A percentile compares a stretch with the other conserved stretches of the same genome.
Evolutionary conservation across 257 asterid species (phyloP).

Genomic region (Lithospermum erythrorhizon): DNA sequence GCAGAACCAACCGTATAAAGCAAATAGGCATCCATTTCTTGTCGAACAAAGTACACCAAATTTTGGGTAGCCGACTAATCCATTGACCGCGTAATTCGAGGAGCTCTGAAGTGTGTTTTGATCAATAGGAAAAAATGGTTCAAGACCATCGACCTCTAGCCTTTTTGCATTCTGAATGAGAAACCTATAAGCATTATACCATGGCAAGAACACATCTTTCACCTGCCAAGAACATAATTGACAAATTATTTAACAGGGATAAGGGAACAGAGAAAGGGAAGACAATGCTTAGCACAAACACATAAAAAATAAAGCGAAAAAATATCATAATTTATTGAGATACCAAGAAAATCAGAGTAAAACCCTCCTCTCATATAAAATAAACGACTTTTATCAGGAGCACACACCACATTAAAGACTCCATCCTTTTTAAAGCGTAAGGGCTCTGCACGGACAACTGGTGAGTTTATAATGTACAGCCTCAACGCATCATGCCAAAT

Average conservation of each 20-base stretch:
- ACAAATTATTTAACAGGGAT: not conserved
- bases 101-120: slow-evolving; percentile 56
- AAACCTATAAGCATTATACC: slow-evolving; percentile 99
- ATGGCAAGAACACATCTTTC: slow-evolving; percentile 88
- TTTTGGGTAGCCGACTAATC: slow-evolving; percentile 95
- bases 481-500: slow-evolving; percentile 63
- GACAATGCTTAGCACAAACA: not conserved
- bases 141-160: slow-evolving; percentile 78
- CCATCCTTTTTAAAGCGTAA: slow-evolving; percentile 91
- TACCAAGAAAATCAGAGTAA: not conserved
- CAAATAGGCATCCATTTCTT: slow-evolving; percentile 94
- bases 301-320: not conserved
- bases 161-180: slow-evolving; percentile 95
- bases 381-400: not conserved
- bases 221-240: slow-evolving; percentile 17
- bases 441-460: slow-evolving; percentile 98
- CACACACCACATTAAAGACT: slow-evolving; percentile 21
- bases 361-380: not conserved
- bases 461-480: slow-evolving; percentile 86
- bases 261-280: not conserved
- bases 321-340: not conserved
- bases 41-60: slow-evolving; percentile 83
- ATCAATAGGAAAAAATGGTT: slow-evolving; percentile 72
- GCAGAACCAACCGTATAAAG: slow-evolving; percentile 55
- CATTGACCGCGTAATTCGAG: slow-evolving; percentile 86